Conservation (phyloP, 1,284 basidiomycete species). For the Quambalaria eucalypti region DNA sequence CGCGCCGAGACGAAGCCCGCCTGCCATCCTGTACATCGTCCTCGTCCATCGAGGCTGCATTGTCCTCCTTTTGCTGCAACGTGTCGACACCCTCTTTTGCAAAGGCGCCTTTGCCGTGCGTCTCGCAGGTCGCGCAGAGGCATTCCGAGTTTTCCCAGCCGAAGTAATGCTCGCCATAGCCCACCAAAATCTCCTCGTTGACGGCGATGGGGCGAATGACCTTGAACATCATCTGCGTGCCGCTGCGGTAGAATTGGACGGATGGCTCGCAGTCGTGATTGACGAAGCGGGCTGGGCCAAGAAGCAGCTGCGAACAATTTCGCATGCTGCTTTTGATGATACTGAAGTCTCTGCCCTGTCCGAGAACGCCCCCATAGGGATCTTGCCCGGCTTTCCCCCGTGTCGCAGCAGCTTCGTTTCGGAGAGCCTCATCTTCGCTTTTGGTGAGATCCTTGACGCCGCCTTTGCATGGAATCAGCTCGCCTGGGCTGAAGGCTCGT, state of each 20-base stretch:
- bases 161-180: slow-evolving; percentile 56
- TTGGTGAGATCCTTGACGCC: slow-evolving; percentile 45
- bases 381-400: not conserved
- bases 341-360: slow-evolving; percentile 66
- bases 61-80: not conserved
- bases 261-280: slow-evolving; percentile 90
- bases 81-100: slow-evolving; percentile 1
- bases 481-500: slow-evolving; percentile 60
- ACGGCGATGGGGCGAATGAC: slow-evolving; percentile 67
- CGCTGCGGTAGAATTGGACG: slow-evolving; percentile 74
- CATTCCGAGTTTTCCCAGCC: slow-evolving; percentile 76
- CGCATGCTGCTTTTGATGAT: slow-evolving; percentile 80
- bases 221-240: slow-evolving; percentile 73
- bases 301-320: slow-evolving; percentile 81
- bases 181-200: slow-evolving; percentile 70
- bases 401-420: slow-evolving; percentile 63
- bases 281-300: slow-evolving; percentile 85
- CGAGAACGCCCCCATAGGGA: slow-evolving; percentile 55
- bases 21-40: not conserved
- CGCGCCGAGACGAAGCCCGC: not conserved
- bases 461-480: slow-evolving; percentile 64
- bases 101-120: slow-evolving; percentile 58
- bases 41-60: not conserved
- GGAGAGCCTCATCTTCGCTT: slow-evolving; percentile 46
- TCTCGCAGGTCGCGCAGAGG: slow-evolving; percentile 80